phyloP scores from a whole-genome alignment of 2,329 filamentous ascomycete genomes.

The Fusarium bactridioides region DNA sequence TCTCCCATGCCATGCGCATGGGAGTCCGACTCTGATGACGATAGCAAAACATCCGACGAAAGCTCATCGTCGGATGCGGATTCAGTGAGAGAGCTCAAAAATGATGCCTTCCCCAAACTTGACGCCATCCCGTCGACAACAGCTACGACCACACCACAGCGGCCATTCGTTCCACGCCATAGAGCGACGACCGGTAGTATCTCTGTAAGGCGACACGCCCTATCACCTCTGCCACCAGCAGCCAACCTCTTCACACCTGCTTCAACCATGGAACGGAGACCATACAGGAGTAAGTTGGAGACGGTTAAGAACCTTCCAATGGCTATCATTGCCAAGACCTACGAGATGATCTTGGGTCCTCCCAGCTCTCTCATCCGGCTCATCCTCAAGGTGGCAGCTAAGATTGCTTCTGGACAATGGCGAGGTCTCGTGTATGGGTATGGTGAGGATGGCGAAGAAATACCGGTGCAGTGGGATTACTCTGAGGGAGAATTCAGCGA shows the following conservation, averaged over 20 bases:
- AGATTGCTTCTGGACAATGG: conserved; percentile 72
- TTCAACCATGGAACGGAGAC: conserved; percentile 48
- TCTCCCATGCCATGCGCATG: conserved; percentile 30
- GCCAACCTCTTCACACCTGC: conserved; percentile 67
- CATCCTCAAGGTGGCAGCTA: conserved; percentile 82
- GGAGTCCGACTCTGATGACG: conserved; percentile 37
- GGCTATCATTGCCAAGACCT: conserved; percentile 78
- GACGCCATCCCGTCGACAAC: neutral
- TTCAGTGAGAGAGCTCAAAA: neutral
- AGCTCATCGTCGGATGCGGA: conserved; percentile 38
- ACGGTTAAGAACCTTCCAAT: conserved; percentile 44
- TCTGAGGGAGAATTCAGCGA: conserved; percentile 64
- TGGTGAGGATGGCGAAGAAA: conserved; percentile 60
- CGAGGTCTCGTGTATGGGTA: conserved; percentile 65
- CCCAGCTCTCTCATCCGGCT: conserved; percentile 79
- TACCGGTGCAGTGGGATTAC: conserved; percentile 69
- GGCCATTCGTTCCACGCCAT: conserved; percentile 28
- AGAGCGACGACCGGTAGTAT: conserved; percentile 40
- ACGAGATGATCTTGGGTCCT: conserved; percentile 79
- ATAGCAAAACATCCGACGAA: conserved; percentile 40
- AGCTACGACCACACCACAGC: conserved; percentile 1
- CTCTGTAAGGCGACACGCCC: conserved; percentile 52
- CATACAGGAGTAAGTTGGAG: conserved; percentile 35
- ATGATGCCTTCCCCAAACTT: neutral
- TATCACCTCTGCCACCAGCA: conserved; percentile 73